These are phyloP conservation scores for Ramalina intermedia DNA, from an alignment of 495 filamentous ascomycete species.

Conservation along the genomic window DNA sequence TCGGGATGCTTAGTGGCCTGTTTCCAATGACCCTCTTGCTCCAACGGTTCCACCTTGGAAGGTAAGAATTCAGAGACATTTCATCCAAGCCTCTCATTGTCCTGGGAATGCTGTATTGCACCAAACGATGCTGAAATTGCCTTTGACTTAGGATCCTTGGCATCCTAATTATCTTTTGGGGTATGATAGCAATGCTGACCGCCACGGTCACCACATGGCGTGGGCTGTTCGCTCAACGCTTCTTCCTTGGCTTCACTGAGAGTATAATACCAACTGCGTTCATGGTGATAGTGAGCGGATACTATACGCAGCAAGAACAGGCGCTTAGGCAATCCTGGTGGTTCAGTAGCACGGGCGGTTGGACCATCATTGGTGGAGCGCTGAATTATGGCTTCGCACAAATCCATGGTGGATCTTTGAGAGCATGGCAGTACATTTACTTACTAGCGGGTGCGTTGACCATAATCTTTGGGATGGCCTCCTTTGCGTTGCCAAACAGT, in stretches of 20 bases:
- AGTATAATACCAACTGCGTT: constrained; percentile 54
- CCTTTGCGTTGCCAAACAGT: constrained; percentile 40
- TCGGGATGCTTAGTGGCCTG: constrained; percentile 58
- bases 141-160: constrained; percentile 34
- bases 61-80: no score
- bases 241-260: constrained; percentile 58
- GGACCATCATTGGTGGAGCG: constrained; percentile 52
- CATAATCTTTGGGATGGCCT: constrained; percentile 48
- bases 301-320: constrained; percentile 57
- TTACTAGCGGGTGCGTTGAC: constrained; percentile 49
- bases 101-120: no score
- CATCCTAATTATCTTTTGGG: constrained; percentile 51
- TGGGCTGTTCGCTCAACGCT: constrained; percentile 54
- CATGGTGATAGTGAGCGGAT: constrained; percentile 49
- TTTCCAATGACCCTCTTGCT: constrained; percentile 58
- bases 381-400: constrained; percentile 60
- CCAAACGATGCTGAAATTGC: no score
- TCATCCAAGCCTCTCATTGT: no score
- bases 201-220: constrained; percentile 48
- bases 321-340: constrained; percentile 53
- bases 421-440: constrained; percentile 56
- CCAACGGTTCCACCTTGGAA: constrained; percentile 48
- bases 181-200: constrained; percentile 50
- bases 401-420: constrained; percentile 38
- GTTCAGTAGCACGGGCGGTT: constrained; percentile 52